Evolutionary conservation across 805 yeast genomes (phyloP), one percentile per base, ranked within the genome.

Genomic region (Lipomyces mesembrius): DNA sequence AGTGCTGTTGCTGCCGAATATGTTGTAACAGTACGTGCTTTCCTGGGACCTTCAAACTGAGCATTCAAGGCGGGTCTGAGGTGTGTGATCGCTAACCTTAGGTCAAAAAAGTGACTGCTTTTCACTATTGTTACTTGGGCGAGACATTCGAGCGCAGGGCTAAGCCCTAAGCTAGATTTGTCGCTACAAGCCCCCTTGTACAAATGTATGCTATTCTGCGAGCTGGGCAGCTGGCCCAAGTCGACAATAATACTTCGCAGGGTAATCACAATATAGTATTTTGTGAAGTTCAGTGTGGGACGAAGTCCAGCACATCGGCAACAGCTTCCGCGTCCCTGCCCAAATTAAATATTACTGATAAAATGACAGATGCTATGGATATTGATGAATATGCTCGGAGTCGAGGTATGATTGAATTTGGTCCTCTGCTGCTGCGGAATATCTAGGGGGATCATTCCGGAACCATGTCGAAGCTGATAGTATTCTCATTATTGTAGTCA

Each of bases 311-410:
- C 32, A 29, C 32, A 29, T 29, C 32, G 32, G 20, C 14, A 37
- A 9, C 17, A 8, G 12, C 43, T 12, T 37, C 43, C 17, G 17
- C 22, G 53, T 49, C 22, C 12, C 53, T n/a, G 25, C 25, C 6
- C 54, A 17, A 11, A 6, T 8, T 20, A 14, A 12, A 9, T 49
- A 27, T 11, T 22, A 22, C 32, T 8, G 32, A 52, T 66, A 59
- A 54, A 37, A 65, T 65, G 68, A 60, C 58, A n/a, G 72, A 67
- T 37, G 35, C 49, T 32, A 69, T 69, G 72, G 70, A 68, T 3
- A 49, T 69, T 53, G 72, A 69, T 57, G 66, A 61, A 12, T 54
- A 34, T n/a, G 32, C 49, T 25, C 43, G 52, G 34, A 43, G 54
- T 27, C 37, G 20, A n/a, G 57, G 63, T 60, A 54, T 43, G 63